These are phyloP conservation scores for Chaetomidium leptoderma DNA, from an alignment of 495 filamentous ascomycete genomes.

Conservation along the genomic window DNA sequence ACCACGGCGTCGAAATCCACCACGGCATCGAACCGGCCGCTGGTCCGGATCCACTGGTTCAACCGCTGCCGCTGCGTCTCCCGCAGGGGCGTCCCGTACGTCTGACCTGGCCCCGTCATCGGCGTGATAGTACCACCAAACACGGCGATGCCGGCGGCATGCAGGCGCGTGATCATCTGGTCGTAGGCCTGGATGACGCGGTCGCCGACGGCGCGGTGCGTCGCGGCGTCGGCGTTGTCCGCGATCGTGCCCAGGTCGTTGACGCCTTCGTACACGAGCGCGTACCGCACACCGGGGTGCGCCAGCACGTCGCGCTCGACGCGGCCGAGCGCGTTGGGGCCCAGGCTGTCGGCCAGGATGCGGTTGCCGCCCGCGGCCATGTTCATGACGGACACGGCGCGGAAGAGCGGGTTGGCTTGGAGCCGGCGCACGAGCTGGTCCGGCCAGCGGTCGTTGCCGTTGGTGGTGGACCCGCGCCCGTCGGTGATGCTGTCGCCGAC, in stretches of 20 bases:
- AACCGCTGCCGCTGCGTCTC: slow-evolving; percentile 53
- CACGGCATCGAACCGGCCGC: slow-evolving; percentile 56
- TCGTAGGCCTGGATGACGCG: slow-evolving; percentile 51
- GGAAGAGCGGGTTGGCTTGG: slow-evolving; percentile 30
- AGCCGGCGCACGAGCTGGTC: slow-evolving; percentile 53
- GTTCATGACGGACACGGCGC: slow-evolving; percentile 51
- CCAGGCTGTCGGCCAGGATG: slow-evolving; percentile 54
- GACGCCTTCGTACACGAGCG: slow-evolving; percentile 61
- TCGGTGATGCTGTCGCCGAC: slow-evolving; percentile 68
- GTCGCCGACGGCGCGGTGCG: slow-evolving; percentile 44
- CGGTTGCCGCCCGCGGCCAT: slow-evolving; percentile 67
- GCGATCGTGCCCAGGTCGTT: slow-evolving; percentile 58
- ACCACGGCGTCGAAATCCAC: slow-evolving; percentile 58
- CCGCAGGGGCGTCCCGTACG: slow-evolving; percentile 46
- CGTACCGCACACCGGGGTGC: slow-evolving; percentile 49
- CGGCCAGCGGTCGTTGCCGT: slow-evolving; percentile 63
- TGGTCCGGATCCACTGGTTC: slow-evolving; percentile 57
- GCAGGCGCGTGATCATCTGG: slow-evolving; percentile 53
- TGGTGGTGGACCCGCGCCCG: slow-evolving; percentile 54
- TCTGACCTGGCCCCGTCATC: slow-evolving; percentile 42
- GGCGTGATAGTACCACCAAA: slow-evolving; percentile 64
- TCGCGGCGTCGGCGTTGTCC: slow-evolving; percentile 32
- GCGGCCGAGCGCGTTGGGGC: slow-evolving; percentile 55
- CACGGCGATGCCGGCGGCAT: slow-evolving; percentile 46
- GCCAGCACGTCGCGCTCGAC: slow-evolving; percentile 58